Conservation (phyloP, 169 alveolate species). For the Condylostoma magnum region DNA sequence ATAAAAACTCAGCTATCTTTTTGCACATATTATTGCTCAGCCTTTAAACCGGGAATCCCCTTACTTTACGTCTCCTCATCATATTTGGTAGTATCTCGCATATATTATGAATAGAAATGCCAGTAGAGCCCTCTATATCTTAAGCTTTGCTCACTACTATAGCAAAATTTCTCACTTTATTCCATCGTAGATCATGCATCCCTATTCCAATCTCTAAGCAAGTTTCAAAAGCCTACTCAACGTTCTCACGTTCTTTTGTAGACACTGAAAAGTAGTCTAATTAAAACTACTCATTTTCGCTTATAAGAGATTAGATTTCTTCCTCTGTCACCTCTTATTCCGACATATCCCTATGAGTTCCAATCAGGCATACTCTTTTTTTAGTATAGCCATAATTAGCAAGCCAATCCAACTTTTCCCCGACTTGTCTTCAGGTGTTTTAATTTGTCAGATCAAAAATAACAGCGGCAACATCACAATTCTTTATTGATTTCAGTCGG, state of each 20-base stretch:
- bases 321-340: background rate
- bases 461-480: background rate
- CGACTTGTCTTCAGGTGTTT: background rate
- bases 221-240: background rate
- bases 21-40: no score
- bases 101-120: background rate
- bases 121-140: background rate
- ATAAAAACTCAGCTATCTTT: no score
- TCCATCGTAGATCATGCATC: background rate
- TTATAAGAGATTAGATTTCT: background rate
- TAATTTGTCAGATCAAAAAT: background rate
- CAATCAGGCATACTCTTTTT: background rate
- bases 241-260: constrained; percentile 5
- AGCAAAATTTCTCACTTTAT: background rate
- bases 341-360: constrained; percentile 6
- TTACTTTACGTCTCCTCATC: constrained; percentile 5
- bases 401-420: background rate
- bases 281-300: background rate
- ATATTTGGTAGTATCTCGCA: constrained; percentile 22
- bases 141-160: background rate
- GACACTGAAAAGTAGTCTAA: constrained; percentile 1
- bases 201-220: constrained; percentile 1
- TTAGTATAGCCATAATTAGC: background rate
- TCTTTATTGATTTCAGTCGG: constrained; percentile 12
- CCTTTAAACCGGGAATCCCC: no score